Evolutionary conservation across 192 early-diverging fungal genomes (phyloP).

Genomic region (Backusella liffmaniae): DNA sequence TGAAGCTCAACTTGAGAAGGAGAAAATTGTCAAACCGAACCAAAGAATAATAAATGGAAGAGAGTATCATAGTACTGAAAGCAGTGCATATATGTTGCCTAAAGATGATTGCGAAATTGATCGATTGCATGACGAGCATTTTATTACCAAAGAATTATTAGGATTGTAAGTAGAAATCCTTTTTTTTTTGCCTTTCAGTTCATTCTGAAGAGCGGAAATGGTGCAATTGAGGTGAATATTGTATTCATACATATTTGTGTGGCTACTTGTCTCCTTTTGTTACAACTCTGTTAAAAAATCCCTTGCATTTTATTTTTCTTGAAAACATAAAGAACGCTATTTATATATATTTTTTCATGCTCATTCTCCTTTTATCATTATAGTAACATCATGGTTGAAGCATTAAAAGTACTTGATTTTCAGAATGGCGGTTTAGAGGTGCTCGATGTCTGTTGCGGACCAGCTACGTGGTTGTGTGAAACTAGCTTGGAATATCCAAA

Average conservation of each 20-base stretch:
- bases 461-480: constrained; percentile 28
- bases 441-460: constrained; percentile 27
- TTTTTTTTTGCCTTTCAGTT: background rate
- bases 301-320: background rate
- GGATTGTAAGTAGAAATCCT: constrained; percentile 17
- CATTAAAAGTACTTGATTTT: constrained; percentile 22
- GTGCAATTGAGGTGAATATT: background rate
- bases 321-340: background rate
- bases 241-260: background rate
- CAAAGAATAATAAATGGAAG: constrained; percentile 16
- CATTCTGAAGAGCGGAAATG: background rate
- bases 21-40: background rate
- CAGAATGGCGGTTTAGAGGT: constrained; percentile 22
- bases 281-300: background rate
- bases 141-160: constrained; percentile 26
- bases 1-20: constrained; percentile 9
- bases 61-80: constrained; percentile 14
- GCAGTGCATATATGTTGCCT: constrained; percentile 19
- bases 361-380: background rate
- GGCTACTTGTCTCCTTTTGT: background rate
- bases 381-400: constrained; percentile 30
- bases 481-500: constrained; percentile 27
- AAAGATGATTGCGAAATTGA: constrained; percentile 28
- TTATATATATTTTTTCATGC: background rate
- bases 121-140: constrained; percentile 27